Evolutionary conservation across 768 basidiomycete genomes (phyloP), one percentile per base, ranked within the genome.

Genomic region (Mycena latifolia): DNA sequence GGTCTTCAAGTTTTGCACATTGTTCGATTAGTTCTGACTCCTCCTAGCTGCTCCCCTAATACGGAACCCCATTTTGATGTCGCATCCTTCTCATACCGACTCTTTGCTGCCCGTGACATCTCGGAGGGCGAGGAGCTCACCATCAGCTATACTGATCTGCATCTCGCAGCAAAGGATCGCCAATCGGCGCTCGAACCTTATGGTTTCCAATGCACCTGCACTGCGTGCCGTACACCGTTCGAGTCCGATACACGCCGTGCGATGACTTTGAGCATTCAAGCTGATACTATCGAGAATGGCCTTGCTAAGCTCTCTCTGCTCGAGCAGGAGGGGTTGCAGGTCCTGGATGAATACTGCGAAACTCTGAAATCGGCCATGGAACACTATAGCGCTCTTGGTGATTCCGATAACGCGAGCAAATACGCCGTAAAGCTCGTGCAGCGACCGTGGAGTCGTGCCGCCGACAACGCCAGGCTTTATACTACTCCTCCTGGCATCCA

Each of bases 191-290:
- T 80, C n/a, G 59, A 61, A 10, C 72, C 73, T 0, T 80, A 81
- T 65, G 75, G 71, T 2, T 71, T 83, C 65, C 53, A 54, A 14
- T 83, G 81, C 69, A 60, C 70, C n/a, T 83, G 81, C 65, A 20
- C 52, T n/a, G 67, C 75, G 14, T 81, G 80, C 61, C 41, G 48
- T 39, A 66, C 74, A 20, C 50, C 59, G 27, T 20, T n/a, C n/a
- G 24, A 31, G 28, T 61, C 59, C 45, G 63, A 69, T 33, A 39
- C 25, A 1, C 58, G 55, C 3, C 67, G 67, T 31, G 45, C 54
- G n/a, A 33, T 24, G 6, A 39, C 41, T 43, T 20, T 37, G 20
- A 48, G 39, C 39, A n/a, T 62, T 11, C 6, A 14, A 24, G 31
- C 43, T 29, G 1, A 29, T 8, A 61, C 27, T 25, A n/a, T 55